These are phyloP conservation scores for Nymphaea colorata DNA, from an alignment of 164 flowering plant species.

Conservation along the genomic window DNA sequence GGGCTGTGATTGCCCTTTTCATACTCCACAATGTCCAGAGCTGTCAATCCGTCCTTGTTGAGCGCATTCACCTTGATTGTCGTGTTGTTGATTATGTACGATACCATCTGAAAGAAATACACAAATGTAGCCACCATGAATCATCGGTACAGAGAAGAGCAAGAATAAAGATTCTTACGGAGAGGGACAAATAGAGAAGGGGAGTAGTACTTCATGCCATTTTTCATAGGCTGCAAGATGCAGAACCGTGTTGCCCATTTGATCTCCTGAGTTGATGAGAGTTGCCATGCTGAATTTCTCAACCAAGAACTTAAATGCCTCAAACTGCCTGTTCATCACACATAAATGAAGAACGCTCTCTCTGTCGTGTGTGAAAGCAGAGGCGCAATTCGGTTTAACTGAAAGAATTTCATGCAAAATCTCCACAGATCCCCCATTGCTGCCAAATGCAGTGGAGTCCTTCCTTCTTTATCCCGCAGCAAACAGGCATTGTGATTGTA, in stretches of 20 bases:
- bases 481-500: not conserved
- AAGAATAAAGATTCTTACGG: no score
- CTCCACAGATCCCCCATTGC: not conserved
- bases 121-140: not conserved
- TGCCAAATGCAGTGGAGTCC: conserved; percentile 2
- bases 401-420: not conserved
- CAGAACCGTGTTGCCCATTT: not conserved
- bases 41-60: not conserved
- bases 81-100: not conserved
- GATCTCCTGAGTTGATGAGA: not conserved
- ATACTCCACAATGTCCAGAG: not conserved
- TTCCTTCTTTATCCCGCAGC: not conserved
- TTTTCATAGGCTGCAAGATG: not conserved
- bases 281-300: not conserved
- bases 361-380: not conserved
- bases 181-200: not conserved
- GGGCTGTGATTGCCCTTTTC: not conserved
- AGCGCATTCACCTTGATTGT: not conserved
- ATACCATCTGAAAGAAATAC: not conserved
- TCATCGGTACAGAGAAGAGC: not conserved
- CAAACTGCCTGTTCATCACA: not conserved
- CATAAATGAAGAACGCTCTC: conserved; percentile 2
- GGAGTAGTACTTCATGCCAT: not conserved
- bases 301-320: conserved; percentile 1
- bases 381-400: not conserved